A percentile compares a stretch with the other conserved stretches of the same genome.
These are phyloP conservation scores for Mucor lusitanicus DNA, from an alignment of 371 early-diverging fungal genomes.

Conservation along the genomic window DNA sequence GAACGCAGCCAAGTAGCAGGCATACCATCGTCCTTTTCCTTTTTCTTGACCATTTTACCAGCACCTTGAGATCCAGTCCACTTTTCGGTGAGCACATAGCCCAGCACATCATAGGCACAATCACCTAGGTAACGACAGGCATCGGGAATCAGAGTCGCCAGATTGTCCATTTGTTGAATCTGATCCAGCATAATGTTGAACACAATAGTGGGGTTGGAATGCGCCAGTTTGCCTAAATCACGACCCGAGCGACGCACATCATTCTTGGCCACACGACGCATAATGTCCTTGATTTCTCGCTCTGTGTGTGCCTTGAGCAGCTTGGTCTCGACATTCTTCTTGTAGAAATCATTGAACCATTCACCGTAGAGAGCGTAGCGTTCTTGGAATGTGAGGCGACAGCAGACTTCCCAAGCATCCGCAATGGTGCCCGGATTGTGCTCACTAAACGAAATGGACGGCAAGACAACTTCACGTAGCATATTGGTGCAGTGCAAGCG, in stretches of 20 bases:
- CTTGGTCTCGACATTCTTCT: conserved; percentile 49
- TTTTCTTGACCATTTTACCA: conserved; percentile 37
- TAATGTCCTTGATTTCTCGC: conserved; percentile 61
- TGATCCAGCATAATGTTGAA: conserved; percentile 78
- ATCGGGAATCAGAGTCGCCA: conserved; percentile 85
- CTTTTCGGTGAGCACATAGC: conserved; percentile 72
- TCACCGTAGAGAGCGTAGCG: conserved; percentile 80
- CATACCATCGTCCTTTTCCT: conserved; percentile 67
- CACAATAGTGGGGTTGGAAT: conserved; percentile 82
- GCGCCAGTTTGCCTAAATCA: conserved; percentile 78
- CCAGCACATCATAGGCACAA: conserved; percentile 85
- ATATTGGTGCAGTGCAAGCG: conserved; percentile 60
- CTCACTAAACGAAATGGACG: conserved; percentile 69
- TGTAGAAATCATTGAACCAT: conserved; percentile 72
- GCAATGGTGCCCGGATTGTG: conserved; percentile 72
- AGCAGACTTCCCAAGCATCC: conserved; percentile 80
- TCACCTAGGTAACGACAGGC: conserved; percentile 82
- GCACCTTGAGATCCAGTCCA: conserved; percentile 59
- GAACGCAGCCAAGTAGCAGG: conserved; percentile 54
- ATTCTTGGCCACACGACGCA: conserved; percentile 82
- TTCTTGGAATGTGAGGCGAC: conserved; percentile 61
- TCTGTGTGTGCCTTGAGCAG: conserved; percentile 56
- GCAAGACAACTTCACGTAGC: conserved; percentile 70
- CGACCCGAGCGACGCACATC: conserved; percentile 82
- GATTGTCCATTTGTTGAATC: conserved; percentile 84